phyloP scores from a whole-genome alignment of 768 basidiomycete genomes.

The Trametes cubensis region DNA sequence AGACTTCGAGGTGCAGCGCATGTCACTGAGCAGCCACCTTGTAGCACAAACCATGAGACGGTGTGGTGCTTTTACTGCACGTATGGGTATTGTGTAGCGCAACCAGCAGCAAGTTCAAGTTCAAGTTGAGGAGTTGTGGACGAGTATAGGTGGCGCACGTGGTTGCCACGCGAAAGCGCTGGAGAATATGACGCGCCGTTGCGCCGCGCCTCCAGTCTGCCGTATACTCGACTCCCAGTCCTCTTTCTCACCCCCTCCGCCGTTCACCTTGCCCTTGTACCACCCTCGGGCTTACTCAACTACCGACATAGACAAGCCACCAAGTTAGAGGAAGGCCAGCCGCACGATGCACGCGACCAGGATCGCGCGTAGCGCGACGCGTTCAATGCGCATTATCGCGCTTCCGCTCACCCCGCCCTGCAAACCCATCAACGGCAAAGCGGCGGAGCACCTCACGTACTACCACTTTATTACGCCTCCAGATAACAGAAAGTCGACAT shows the following conservation, averaged over 20 bases:
- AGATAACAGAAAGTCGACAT: constrained; percentile 35
- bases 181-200: constrained; percentile 13
- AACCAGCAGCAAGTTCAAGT: no score
- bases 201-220: constrained; percentile 16
- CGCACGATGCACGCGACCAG: constrained; percentile 11
- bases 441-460: constrained; percentile 39
- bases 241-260: background rate
- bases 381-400: constrained; percentile 49
- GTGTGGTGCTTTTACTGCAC: no score
- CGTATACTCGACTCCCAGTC: background rate
- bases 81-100: no score
- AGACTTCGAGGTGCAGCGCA: background rate
- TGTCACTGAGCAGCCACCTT: no score
- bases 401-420: constrained; percentile 43
- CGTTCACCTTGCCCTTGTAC: background rate
- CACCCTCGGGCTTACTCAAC: background rate
- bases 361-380: constrained; percentile 25
- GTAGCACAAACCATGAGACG: no score
- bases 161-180: constrained; percentile 7
- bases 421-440: constrained; percentile 14
- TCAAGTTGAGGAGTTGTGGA: background rate
- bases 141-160: constrained; percentile 7
- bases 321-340: background rate
- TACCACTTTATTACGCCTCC: constrained; percentile 43
- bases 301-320: background rate